Evolutionary conservation across 169 alveolate species (phyloP).

Genomic region (Cryptosporidium sp.): DNA sequence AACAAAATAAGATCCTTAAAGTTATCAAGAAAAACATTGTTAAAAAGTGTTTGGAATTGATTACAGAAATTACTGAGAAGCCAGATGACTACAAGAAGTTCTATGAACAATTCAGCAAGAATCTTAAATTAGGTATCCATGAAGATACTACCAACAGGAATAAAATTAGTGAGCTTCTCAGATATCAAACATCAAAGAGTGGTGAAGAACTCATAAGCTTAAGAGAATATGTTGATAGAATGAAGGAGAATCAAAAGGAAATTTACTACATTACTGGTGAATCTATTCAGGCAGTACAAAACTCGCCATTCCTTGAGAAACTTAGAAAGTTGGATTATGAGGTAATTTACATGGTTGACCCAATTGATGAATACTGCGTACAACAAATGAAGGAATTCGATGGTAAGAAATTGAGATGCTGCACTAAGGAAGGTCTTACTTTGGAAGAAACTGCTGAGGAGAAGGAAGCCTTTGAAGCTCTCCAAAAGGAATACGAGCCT

Average conservation of each 20-base stretch:
- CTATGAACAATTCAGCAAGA: slow-evolving; percentile 99
- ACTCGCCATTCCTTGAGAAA: slow-evolving; percentile 98
- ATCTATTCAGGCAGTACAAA: slow-evolving; percentile 94
- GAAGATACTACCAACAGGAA: slow-evolving; percentile 97
- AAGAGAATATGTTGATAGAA: slow-evolving; percentile 97
- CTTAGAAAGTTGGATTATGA: slow-evolving; percentile 96
- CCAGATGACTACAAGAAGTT: slow-evolving; percentile 99
- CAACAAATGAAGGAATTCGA: slow-evolving; percentile 97
- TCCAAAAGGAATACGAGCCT: slow-evolving; percentile 96
- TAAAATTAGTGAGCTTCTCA: slow-evolving; percentile 94
- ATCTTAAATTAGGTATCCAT: slow-evolving; percentile 98
- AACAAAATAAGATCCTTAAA: slow-evolving; percentile 98
- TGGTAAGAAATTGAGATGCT: slow-evolving; percentile 96
- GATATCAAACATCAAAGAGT: slow-evolving; percentile 97
- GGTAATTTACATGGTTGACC: slow-evolving; percentile 98
- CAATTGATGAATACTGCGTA: slow-evolving; percentile 99
- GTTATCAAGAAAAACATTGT: slow-evolving; percentile 98
- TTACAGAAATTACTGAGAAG: slow-evolving; percentile 97
- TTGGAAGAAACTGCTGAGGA: slow-evolving; percentile 97
- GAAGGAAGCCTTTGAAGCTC: slow-evolving; percentile 95
- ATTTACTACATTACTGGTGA: slow-evolving; percentile 99
- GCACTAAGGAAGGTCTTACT: slow-evolving; percentile 98
- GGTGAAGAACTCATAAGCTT: slow-evolving; percentile 98
- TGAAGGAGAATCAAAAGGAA: slow-evolving; percentile 99
- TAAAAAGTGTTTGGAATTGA: slow-evolving; percentile 98